A percentile compares a stretch with the other conserved stretches of the same genome.
phyloP scores from a whole-genome alignment of 1,284 basidiomycete species.

The Rhodotorula mucilaginosa region DNA sequence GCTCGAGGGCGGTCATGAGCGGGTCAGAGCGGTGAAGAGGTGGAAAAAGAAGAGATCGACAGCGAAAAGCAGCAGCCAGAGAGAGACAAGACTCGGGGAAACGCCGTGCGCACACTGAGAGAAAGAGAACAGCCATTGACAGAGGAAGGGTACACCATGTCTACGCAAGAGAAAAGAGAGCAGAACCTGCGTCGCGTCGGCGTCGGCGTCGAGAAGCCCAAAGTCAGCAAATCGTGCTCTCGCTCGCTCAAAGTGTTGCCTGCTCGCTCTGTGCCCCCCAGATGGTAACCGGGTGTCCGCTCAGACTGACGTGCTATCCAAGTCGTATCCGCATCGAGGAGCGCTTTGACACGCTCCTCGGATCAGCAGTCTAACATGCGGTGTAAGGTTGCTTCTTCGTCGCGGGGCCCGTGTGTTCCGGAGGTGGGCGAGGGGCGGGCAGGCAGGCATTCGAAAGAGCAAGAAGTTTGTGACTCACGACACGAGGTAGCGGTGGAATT shows the following conservation, averaged over 20 bases:
- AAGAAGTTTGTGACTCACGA: too few relatives aligned
- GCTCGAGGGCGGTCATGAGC: neutral
- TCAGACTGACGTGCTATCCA: conserved; percentile 11
- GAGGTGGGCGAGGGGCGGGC: neutral
- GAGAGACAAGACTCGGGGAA: too few relatives aligned
- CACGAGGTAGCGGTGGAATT: neutral
- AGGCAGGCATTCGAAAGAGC: too few relatives aligned
- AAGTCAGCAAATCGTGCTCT: neutral
- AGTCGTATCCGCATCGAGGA: conserved; percentile 3
- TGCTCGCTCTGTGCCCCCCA: neutral
- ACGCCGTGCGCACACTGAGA: too few relatives aligned
- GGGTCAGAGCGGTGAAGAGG: too few relatives aligned
- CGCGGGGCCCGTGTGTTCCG: neutral
- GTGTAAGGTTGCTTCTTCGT: conserved; percentile 2
- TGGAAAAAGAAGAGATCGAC: too few relatives aligned
- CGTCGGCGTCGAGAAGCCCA: neutral
- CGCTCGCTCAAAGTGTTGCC: neutral
- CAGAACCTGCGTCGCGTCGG: too few relatives aligned
- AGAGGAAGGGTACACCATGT: too few relatives aligned
- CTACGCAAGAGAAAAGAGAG: too few relatives aligned
- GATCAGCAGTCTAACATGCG: conserved; percentile 8
- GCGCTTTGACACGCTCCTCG: neutral
- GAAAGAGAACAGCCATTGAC: too few relatives aligned
- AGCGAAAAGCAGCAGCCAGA: too few relatives aligned
- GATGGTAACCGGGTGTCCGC: neutral